phyloP scores from a whole-genome alignment of 441 rosid genomes.

The Pelargonium cotyledonis region DNA sequence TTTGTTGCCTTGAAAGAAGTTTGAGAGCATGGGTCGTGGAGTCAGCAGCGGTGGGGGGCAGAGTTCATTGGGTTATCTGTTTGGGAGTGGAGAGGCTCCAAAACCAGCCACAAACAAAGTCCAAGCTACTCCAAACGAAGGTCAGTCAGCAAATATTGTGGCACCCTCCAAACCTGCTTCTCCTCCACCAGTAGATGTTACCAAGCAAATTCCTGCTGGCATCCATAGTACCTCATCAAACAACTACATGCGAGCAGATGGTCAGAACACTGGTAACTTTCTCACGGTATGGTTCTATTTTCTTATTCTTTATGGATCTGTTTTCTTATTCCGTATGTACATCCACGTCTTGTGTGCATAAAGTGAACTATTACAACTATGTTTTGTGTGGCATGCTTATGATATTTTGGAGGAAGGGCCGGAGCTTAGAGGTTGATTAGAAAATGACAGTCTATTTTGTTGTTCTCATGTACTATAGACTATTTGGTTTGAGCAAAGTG shows the following conservation, averaged over 20 bases:
- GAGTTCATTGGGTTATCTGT: conserved; percentile 28
- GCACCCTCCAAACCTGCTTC: conserved; percentile 35
- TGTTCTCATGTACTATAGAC: background rate
- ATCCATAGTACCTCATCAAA: conserved; percentile 60
- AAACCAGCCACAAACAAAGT: conserved; percentile 34
- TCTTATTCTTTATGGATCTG: background rate
- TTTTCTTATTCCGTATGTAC: background rate
- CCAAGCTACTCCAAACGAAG: conserved; percentile 36
- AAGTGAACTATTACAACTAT: background rate
- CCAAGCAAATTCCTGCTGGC: conserved; percentile 45
- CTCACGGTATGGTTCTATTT: conserved; percentile 47
- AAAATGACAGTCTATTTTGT: background rate
- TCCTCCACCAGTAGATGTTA: conserved; percentile 41
- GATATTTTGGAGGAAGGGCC: background rate
- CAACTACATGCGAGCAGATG: conserved; percentile 73
- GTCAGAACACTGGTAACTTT: conserved; percentile 85
- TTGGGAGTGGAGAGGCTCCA: conserved; percentile 25
- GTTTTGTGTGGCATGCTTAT: background rate
- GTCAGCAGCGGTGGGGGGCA: conserved; percentile 29
- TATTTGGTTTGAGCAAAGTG: background rate
- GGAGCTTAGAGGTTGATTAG: background rate
- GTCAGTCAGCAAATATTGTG: conserved; percentile 21
- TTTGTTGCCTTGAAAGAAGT: background rate
- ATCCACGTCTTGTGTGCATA: background rate
- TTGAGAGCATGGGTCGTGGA: conserved; percentile 24